Evolutionary conservation across 805 yeast genomes (phyloP), one percentile per base, ranked within the genome.

Genomic region (Brettanomyces custersianus): DNA sequence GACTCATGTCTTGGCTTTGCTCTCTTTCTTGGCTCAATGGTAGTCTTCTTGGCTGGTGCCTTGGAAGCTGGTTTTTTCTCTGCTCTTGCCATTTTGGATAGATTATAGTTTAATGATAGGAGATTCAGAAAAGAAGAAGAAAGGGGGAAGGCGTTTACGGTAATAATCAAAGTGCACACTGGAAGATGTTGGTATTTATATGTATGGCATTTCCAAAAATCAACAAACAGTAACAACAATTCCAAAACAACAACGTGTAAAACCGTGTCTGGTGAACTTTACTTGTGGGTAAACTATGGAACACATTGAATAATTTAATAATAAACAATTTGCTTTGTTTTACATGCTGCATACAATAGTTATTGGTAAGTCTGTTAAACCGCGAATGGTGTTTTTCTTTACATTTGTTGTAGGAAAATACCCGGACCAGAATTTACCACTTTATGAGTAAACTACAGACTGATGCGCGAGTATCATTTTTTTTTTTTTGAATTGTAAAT

Each of bases 1-100:
- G 96, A 85, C 73, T 88, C 96, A 81, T 85, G 86, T 78, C 96
- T 85, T 57, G 86, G 69, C 80, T 86, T 87, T 52, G 83, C 60
- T 74, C 94, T 85, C 81, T 81, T 86, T 78, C 84, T 86, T 64
- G 79, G 66, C 58, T 76, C 86, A 50, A 80, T 59, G 48, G 83
- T 69, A 61, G 94, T 84, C 74, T 85, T 87, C 76, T 81, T 82
- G 66, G 94, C 94, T 60, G 96, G 95, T 51, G 95, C 95, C 71
- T 88, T 88, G 59, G 96, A 88, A 64, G 96, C 97, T 52, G 74
- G 73, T 57, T 70, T 70, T 68, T 67, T 68, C 55, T 67, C 72
- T 51, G 73, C 72, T 58, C 66, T 68, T 52, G 81, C 80, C 82
- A 77, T 77, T 66, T 46, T 72, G 42, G 35, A 39, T 44, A n/a